Conservation (phyloP, 805 yeast genomes). For the Saccharomycopsis fodiens region DNA sequence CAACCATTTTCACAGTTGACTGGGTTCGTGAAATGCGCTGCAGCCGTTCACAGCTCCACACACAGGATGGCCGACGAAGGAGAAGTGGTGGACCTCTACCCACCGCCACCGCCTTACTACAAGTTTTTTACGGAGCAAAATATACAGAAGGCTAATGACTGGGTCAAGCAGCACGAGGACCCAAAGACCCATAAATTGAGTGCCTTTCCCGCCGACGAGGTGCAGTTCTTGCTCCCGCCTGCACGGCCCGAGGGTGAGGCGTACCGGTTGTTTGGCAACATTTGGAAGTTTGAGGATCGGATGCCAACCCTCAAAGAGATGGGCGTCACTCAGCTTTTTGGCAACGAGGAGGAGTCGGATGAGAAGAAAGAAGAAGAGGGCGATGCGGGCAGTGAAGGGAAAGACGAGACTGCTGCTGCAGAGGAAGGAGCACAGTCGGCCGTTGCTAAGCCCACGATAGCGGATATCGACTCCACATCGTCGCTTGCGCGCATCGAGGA, state of each 20-base stretch:
- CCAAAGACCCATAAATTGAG: conserved; percentile 20
- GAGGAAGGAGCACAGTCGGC: conserved; percentile 27
- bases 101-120: conserved; percentile 88
- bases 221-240: conserved; percentile 61
- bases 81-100: conserved; percentile 65
- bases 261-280: conserved; percentile 82
- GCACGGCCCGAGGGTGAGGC: conserved; percentile 49
- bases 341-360: conserved; percentile 20
- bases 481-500: conserved; percentile 56
- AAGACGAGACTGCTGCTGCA: conserved; percentile 8
- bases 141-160: conserved; percentile 33
- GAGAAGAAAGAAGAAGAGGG: conserved; percentile 22
- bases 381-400: background rate
- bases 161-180: conserved; percentile 21
- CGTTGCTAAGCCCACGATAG: no score
- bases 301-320: conserved; percentile 68
- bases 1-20: no score
- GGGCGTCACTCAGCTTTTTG: conserved; percentile 67
- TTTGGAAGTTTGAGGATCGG: conserved; percentile 74
- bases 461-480: conserved; percentile 32
- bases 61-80: conserved; percentile 13
- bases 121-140: conserved; percentile 69
- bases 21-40: no score
- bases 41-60: no score
- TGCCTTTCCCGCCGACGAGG: conserved; percentile 33